These are phyloP conservation scores for Colletotrichum karsti DNA, from an alignment of 2,329 filamentous ascomycete species.

Conservation along the genomic window DNA sequence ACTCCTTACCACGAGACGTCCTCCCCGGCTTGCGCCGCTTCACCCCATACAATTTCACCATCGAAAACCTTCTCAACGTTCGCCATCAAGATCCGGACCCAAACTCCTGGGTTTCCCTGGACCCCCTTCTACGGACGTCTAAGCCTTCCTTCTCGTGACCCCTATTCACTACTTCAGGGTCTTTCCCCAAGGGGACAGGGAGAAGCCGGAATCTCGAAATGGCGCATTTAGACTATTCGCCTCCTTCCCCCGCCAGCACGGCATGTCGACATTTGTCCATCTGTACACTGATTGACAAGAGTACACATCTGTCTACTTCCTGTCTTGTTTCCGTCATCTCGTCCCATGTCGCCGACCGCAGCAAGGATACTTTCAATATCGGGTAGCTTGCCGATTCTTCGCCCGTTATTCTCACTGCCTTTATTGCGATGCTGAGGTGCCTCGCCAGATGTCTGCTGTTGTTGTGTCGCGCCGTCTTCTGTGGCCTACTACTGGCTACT, in stretches of 20 bases:
- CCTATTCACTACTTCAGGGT: neutral
- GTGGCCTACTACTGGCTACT: too few species aligned
- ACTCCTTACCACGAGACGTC: neutral
- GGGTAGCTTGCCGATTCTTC: neutral
- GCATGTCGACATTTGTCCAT: neutral
- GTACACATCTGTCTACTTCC: conserved; percentile 1
- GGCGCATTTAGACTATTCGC: conserved; percentile 2
- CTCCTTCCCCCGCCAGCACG: conserved; percentile 1
- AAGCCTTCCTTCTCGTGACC: conserved; percentile 15
- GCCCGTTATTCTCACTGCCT: neutral
- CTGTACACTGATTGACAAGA: neutral
- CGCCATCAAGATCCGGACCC: neutral
- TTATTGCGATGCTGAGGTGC: neutral
- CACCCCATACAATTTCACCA: conserved; percentile 1
- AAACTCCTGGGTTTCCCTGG: conserved; percentile 3
- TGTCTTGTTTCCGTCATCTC: neutral
- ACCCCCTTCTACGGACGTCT: neutral
- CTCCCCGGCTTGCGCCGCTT: neutral
- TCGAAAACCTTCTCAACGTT: neutral
- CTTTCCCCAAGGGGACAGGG: neutral
- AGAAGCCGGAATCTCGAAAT: conserved; percentile 23
- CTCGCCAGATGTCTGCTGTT: neutral
- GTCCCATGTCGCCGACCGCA: neutral
- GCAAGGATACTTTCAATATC: conserved; percentile 4
- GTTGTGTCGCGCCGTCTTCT: neutral